Base-by-base conservation (phyloP, 257 asterid species). In the Solanum sejunctum region DNA sequence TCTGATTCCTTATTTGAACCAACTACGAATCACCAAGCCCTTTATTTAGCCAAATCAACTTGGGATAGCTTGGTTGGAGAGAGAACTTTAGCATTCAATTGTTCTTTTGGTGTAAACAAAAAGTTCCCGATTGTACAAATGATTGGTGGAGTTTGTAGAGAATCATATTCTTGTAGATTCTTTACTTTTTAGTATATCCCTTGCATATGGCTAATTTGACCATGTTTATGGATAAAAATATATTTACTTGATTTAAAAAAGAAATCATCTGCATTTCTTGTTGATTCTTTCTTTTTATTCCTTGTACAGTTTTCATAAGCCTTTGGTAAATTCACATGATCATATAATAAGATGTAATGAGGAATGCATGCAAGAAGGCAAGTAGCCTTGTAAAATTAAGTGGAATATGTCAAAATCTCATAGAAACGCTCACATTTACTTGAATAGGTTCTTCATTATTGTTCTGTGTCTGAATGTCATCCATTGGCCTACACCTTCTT, bases 221-320 rank as follows among this genome's bases (percentile, higher is more conserved):
- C 16, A 11, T 60, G 69, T 60, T 60, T 21, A 5, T 60, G 69
- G 16, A 60, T 21, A 32, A 60, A 61, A 64, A 1, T 26, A 64
- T 28, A 36, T 64, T 23, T 28, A 26, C 71, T 64, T 26, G 41
- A 64, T 26, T 64, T 64, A 0, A 1, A 6, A 61, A 61, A 23
- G 36, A 18, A 47, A 10, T 58, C 55, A 83, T 43, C n/a, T 83
- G 12, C 51, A 49, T 43, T 47, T 55, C 58, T 54, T 84, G 55
- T 80, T 71, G 52, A 83, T 84, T 41, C 47, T 60, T 45, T 26
- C 77, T 49, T 71, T 77, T 63, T 73, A 39, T 56, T 85, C 81
- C 66, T 66, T 45, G 77, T 78, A 80, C 91, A 96, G 98, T 88
- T 95, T 96, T 88, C 93, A 95, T 86, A 92, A 91, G 88, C 98